Evolutionary conservation across 2,329 filamentous ascomycete species (phyloP).

Genomic region (Diaporthe citrichinensis): DNA sequence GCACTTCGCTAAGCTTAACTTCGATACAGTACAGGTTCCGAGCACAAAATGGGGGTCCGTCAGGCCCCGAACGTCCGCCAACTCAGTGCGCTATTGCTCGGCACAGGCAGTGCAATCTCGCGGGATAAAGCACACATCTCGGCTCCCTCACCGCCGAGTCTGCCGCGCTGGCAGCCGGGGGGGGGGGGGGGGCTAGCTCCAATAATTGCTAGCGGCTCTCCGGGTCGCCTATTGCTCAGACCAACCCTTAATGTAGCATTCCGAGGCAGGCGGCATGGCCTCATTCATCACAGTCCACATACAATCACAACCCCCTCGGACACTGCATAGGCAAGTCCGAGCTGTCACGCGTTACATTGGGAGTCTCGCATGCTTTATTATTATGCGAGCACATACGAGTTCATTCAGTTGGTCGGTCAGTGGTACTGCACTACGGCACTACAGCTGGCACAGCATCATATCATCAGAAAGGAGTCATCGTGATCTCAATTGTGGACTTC

Average conservation of each 20-base stretch:
- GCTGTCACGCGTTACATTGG: background rate
- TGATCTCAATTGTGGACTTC: constrained; percentile 36
- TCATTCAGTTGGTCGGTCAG: too few relatives aligned
- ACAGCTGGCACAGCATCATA: background rate
- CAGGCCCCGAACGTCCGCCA: background rate
- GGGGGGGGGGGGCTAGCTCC: background rate
- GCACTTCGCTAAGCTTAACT: constrained; percentile 36
- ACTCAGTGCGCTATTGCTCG: background rate
- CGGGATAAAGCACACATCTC: constrained; percentile 27
- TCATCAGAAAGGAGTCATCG: constrained; percentile 27
- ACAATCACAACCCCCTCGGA: background rate
- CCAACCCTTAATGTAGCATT: constrained; percentile 26
- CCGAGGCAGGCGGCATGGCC: background rate
- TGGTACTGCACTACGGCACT: background rate
- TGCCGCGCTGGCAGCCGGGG: constrained; percentile 8
- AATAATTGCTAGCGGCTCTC: constrained; percentile 1
- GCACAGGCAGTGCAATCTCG: constrained; percentile 13
- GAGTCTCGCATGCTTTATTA: constrained; percentile 2
- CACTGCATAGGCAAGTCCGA: background rate
- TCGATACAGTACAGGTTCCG: constrained; percentile 23
- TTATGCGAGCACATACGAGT: constrained; percentile 2
- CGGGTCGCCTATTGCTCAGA: background rate
- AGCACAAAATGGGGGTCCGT: constrained; percentile 20
- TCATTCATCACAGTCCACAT: background rate
- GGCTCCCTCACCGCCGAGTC: constrained; percentile 7